A percentile compares a stretch with the other conserved stretches of the same genome.
Conservation (phyloP, 176 grass and related monocot species). For the Oryza coarctata region DNA sequence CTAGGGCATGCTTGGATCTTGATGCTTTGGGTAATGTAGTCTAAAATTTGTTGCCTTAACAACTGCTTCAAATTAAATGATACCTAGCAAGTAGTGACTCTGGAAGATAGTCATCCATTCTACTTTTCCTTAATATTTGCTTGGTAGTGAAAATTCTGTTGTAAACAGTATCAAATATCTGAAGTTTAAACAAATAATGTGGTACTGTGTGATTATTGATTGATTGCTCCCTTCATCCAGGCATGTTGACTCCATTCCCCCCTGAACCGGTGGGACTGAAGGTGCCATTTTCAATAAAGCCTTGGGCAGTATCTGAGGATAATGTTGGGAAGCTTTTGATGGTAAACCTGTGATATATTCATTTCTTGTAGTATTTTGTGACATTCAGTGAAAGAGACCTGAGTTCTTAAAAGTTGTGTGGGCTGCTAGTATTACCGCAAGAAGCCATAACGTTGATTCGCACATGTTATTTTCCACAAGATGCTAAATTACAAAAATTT, state of each 20-base stretch:
- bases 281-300: constrained; percentile 64
- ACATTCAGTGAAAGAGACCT: not conserved
- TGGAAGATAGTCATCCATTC: not conserved
- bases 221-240: constrained; percentile 29
- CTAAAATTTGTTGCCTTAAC: not conserved
- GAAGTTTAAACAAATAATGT: not conserved
- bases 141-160: not conserved
- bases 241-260: constrained; percentile 77
- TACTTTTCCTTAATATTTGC: not conserved
- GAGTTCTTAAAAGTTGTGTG: constrained; percentile 29
- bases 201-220: constrained; percentile 2
- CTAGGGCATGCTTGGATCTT: not conserved
- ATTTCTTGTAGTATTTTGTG: not conserved
- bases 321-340: constrained; percentile 90
- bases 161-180: not conserved
- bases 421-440: constrained; percentile 8
- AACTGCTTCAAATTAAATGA: not conserved
- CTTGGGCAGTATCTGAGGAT: constrained; percentile 84
- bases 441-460: not conserved
- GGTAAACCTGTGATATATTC: constrained; percentile 52
- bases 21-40: not conserved
- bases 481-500: not conserved
- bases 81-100: not conserved
- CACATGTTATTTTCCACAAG: constrained; percentile 17
- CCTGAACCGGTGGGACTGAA: constrained; percentile 64